Base-by-base conservation (phyloP, 2,329 filamentous ascomycete species). In the Sporothrix curviconia region DNA sequence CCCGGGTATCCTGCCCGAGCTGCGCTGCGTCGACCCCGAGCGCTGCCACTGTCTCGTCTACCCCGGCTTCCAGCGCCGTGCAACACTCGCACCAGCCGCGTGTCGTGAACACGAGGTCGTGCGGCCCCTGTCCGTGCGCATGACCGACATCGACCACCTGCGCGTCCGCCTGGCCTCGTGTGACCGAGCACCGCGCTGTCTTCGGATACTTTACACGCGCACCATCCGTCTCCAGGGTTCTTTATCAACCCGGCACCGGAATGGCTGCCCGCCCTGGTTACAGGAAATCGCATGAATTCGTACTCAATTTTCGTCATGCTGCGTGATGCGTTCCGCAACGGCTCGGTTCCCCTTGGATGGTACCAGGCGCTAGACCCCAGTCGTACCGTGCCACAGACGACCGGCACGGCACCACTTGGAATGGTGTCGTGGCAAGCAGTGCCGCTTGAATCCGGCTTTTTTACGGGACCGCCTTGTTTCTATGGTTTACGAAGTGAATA, bases 21-120 rank as follows among this genome's bases (percentile, higher is more conserved):
- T 59, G 28, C 57, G 57, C 47, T 59, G 57, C 34, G 46, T 59
- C n/a, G 57, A 59, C 36, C 52, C 57, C 3, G 44, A 37, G n/a
- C 57, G 57, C 9, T 56, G 57, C 19, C 25, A 47, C 37, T 59
- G 52, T 22, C 57, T 59, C 6, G 4, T 39, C 14, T 59, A 59
- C 32, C 52, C 46, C 8, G 53, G 53, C 5, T 43, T 58, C 3
- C 17, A 12, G 19, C 32, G 19, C 17, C 17, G 54, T 9, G 19
- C 28, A 32, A 15, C 15, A 22, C 9, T 4, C 9, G 44, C 9
- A 3, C 8, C 6, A 28, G n/a, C 32, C 5, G 47, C 30, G 3
- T 50, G 47, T 19, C 34, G 34, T 6, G 19, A 40, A 14, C 49
- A 52, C 49, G 34, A 39, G 15, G 49, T 40, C 34, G 36, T 40